Percentiles rank a stretch among this genome's conserved stretches.
Evolutionary conservation across 495 filamentous ascomycete genomes (phyloP).

Genomic region (Schizothecium vesticola): DNA sequence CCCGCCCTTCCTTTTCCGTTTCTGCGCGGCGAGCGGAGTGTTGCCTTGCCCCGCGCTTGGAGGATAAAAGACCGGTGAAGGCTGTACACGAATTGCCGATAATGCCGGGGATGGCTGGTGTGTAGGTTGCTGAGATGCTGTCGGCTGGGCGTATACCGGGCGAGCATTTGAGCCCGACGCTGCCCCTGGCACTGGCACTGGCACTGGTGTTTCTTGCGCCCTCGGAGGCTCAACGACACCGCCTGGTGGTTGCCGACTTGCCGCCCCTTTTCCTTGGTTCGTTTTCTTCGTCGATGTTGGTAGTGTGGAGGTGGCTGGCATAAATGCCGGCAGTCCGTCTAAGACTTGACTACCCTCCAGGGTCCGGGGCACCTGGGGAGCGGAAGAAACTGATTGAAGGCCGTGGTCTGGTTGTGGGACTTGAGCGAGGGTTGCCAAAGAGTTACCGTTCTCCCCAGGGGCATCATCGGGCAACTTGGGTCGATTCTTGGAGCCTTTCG

Average conservation of each 20-base stretch:
- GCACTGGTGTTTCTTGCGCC: not conserved
- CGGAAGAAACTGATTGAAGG: not conserved
- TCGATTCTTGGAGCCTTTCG: conserved; percentile 46
- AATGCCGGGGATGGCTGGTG: not conserved
- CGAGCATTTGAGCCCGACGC: not conserved
- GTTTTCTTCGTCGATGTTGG: not conserved
- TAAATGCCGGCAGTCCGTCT: not conserved
- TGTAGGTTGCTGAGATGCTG: not conserved
- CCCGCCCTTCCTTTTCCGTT: conserved; percentile 23
- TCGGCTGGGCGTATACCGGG: not conserved
- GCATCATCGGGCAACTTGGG: conserved; percentile 30
- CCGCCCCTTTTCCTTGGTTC: not conserved
- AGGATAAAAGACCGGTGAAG: not conserved
- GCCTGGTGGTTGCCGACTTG: not conserved
- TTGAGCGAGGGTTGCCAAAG: not conserved
- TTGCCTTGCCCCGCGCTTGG: conserved; percentile 5
- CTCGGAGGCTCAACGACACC: not conserved
- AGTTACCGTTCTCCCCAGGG: conserved; percentile 1
- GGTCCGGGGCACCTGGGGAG: not conserved
- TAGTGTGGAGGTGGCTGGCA: not conserved
- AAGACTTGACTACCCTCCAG: not conserved
- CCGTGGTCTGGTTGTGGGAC: not conserved
- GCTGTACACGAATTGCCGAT: not conserved
- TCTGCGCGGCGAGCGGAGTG: conserved; percentile 13
- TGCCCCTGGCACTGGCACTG: not conserved